Percentiles rank a stretch among this genome's conserved stretches.
Conservation (phyloP, 768 basidiomycete species). For the Suillus luteus region DNA sequence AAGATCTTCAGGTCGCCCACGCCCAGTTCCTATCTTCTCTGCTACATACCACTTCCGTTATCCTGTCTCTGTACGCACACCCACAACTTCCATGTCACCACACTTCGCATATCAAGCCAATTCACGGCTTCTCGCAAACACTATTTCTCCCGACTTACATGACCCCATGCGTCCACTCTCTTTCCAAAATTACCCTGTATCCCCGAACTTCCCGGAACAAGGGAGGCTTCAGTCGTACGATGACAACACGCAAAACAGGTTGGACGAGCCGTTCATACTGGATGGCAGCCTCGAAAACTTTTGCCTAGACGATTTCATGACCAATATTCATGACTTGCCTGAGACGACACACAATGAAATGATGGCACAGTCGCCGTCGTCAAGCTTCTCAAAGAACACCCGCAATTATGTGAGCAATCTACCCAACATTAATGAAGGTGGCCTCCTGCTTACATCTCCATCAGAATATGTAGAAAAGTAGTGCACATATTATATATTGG, state of each 20-base stretch:
- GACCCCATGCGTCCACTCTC: slow-evolving; percentile 10
- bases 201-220: slow-evolving; percentile 2
- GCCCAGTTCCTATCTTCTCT: slow-evolving; percentile 47
- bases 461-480: slow-evolving; percentile 25
- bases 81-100: slow-evolving; percentile 22
- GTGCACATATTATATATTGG: slow-evolving; percentile 6
- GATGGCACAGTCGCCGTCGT: slow-evolving; percentile 19
- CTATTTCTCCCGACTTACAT: slow-evolving; percentile 4
- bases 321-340: slow-evolving; percentile 16
- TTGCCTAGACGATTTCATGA: slow-evolving; percentile 27
- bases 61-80: slow-evolving; percentile 21
- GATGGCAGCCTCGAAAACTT: slow-evolving; percentile 33
- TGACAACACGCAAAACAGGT: slow-evolving; percentile 20
- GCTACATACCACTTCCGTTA: slow-evolving; percentile 62
- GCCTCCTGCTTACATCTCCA: slow-evolving; percentile 14
- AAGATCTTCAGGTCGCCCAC: slow-evolving; percentile 25
- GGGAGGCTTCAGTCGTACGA: background rate
- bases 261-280: slow-evolving; percentile 29
- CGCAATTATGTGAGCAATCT: slow-evolving; percentile 37
- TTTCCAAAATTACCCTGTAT: slow-evolving; percentile 10
- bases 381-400: slow-evolving; percentile 32
- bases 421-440: background rate
- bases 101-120: slow-evolving; percentile 3
- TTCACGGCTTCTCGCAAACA: background rate
- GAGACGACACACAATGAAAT: slow-evolving; percentile 12